These are phyloP conservation scores for Tilletia horrida DNA, from an alignment of 1,284 basidiomycete species.

Conservation along the genomic window DNA sequence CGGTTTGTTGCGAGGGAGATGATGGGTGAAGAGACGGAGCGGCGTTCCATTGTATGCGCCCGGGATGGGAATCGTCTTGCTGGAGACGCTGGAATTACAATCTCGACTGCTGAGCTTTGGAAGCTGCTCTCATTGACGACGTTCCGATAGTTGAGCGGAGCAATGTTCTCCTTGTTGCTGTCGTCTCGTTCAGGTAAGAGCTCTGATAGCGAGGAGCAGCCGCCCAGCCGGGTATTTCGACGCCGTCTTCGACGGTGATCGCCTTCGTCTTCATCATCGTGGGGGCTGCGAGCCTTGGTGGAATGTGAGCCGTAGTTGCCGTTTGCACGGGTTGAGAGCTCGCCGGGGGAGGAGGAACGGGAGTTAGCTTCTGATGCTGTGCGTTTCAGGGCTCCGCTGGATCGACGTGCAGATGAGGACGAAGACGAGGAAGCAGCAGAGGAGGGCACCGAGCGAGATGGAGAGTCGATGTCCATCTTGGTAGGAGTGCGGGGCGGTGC, in stretches of 20 bases:
- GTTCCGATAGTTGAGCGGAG: conserved; percentile 39
- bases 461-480: not conserved
- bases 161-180: conserved; percentile 53
- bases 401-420: not conserved
- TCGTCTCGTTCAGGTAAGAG: conserved; percentile 35
- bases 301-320: not conserved
- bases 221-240: conserved; percentile 28
- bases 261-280: conserved; percentile 19
- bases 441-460: no score
- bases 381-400: not conserved
- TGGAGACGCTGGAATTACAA: not conserved
- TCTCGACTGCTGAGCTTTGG: not conserved
- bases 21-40: conserved; percentile 1
- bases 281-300: not conserved
- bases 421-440: not conserved
- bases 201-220: conserved; percentile 28
- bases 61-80: not conserved
- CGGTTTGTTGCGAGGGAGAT: not conserved
- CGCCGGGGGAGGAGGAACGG: no score
- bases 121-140: not conserved
- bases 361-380: not conserved
- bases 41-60: not conserved
- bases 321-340: no score
- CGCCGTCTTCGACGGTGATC: not conserved
- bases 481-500: not conserved